Percentiles rank a stretch among this genome's conserved stretches.
Evolutionary conservation across 352 stramenopile species (phyloP).

Genomic region (Elongisporangium undulatum): DNA sequence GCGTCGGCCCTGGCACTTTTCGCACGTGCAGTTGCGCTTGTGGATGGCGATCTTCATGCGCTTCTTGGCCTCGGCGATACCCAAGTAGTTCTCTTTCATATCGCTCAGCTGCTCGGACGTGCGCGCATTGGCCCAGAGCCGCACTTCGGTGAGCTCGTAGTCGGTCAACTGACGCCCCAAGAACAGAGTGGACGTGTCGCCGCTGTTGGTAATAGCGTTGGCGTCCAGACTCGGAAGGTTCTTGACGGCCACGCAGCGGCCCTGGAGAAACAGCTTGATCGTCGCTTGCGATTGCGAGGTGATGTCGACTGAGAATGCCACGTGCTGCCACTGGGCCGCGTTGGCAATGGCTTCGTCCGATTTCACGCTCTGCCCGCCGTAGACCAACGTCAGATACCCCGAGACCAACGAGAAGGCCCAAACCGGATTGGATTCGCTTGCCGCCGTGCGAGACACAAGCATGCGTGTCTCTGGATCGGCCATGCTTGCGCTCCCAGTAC

Average conservation of each 20-base stretch:
- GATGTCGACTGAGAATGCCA: constrained; percentile 67
- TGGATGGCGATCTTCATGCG: constrained; percentile 85
- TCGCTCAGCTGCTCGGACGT: constrained; percentile 71
- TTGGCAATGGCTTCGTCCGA: constrained; percentile 38
- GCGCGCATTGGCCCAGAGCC: constrained; percentile 68
- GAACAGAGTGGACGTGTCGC: constrained; percentile 29
- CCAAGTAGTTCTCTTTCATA: constrained; percentile 87
- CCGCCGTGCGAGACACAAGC: constrained; percentile 9
- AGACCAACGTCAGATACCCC: constrained; percentile 13
- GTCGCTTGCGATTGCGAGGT: constrained; percentile 35
- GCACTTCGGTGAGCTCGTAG: constrained; percentile 73
- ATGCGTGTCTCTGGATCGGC: constrained; percentile 6
- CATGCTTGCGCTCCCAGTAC: not conserved
- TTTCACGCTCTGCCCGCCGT: constrained; percentile 34
- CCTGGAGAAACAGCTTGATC: constrained; percentile 62
- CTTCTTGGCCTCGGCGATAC: constrained; percentile 75
- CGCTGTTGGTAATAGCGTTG: constrained; percentile 12
- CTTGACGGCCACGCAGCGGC: constrained; percentile 40
- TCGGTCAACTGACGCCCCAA: constrained; percentile 43
- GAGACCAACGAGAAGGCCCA: constrained; percentile 10
- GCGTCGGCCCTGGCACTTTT: constrained; percentile 65
- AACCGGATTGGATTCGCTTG: not conserved
- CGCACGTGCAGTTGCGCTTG: constrained; percentile 75
- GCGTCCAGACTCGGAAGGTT: constrained; percentile 32
- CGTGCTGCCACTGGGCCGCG: constrained; percentile 51